Conservation (phyloP, 2,329 filamentous ascomycete species). For the Phialemoniopsis sp. region DNA sequence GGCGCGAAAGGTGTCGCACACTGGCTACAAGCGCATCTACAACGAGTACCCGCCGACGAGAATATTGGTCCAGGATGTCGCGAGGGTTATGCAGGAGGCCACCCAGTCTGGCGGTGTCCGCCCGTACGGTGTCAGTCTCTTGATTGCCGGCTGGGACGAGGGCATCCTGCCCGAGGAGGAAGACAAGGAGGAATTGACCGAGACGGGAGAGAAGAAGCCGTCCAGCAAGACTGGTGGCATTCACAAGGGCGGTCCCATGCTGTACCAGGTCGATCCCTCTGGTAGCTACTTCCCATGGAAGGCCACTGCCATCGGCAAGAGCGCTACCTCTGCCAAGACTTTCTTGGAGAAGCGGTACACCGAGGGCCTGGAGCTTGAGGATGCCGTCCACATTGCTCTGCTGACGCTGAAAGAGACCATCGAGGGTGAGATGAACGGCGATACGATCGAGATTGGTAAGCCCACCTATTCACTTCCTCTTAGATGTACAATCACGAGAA, state of each 20-base stretch:
- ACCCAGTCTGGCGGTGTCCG: constrained; percentile 97
- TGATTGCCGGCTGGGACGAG: constrained; percentile 97
- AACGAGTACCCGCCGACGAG: constrained; percentile 99
- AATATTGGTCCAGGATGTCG: constrained; percentile 98
- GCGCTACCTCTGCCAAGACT: constrained; percentile 95
- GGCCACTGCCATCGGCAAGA: constrained; percentile 98
- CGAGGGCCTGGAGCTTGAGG: constrained; percentile 92
- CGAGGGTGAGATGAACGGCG: constrained; percentile 98
- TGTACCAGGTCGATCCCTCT: constrained; percentile 99
- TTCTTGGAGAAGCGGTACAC: constrained; percentile 99
- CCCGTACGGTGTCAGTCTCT: constrained; percentile 91
- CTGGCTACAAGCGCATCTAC: constrained; percentile 98
- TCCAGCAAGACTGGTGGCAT: constrained; percentile 91
- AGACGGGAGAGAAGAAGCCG: constrained; percentile 57
- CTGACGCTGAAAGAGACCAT: constrained; percentile 98
- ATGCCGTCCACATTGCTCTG: constrained; percentile 96
- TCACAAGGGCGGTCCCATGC: constrained; percentile 89
- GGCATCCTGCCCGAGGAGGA: constrained; percentile 84
- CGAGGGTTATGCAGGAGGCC: constrained; percentile 96
- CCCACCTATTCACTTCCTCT: constrained; percentile 10
- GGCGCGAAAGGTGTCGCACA: constrained; percentile 96
- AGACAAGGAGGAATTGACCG: constrained; percentile 45
- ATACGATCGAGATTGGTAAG: constrained; percentile 95
- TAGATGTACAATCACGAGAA: neutral
- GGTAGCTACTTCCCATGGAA: constrained; percentile 99